Percentiles rank a stretch among this genome's conserved stretches.
These are phyloP conservation scores for Pneumocystis jirovecii DNA, from an alignment of 1,139 yeast species.

Conservation along the genomic window DNA sequence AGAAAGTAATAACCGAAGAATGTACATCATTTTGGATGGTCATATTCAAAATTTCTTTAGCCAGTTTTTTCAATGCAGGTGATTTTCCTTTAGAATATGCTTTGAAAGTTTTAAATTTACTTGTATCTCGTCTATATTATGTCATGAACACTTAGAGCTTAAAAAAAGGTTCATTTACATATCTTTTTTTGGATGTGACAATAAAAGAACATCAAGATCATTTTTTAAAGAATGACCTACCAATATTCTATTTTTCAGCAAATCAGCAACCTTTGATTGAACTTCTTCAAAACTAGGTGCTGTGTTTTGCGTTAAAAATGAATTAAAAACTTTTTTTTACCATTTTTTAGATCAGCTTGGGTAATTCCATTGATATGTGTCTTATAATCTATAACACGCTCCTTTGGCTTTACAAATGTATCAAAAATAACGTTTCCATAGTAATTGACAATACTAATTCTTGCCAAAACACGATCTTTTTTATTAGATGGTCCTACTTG, in stretches of 20 bases:
- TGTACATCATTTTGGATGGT: conserved; percentile 67
- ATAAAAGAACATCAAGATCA: conserved; percentile 52
- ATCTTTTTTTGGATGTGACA: conserved; percentile 50
- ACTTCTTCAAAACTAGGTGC: conserved; percentile 59
- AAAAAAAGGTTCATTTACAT: conserved; percentile 19
- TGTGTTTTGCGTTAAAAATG: conserved; percentile 1
- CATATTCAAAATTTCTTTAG: conserved; percentile 40
- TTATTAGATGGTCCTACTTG: conserved; percentile 71
- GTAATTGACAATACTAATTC: conserved; percentile 75
- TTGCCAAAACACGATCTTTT: conserved; percentile 48
- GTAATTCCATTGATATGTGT: conserved; percentile 88
- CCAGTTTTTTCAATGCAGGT: conserved; percentile 56
- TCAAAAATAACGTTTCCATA: conserved; percentile 62
- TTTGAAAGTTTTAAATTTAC: conserved; percentile 45
- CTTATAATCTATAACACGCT: conserved; percentile 75
- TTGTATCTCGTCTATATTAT: conserved; percentile 45
- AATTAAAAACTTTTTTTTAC: conserved; percentile 8
- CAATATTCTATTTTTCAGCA: conserved; percentile 37
- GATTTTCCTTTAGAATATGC: conserved; percentile 47
- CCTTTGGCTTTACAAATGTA: conserved; percentile 58
- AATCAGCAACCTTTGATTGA: conserved; percentile 38
- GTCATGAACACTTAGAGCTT: not conserved
- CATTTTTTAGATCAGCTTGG: conserved; percentile 45
- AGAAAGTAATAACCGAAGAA: conserved; percentile 44
- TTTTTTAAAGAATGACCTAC: conserved; percentile 80